Evolutionary conservation across 345 rosid genomes (phyloP), one percentile per base, ranked within the genome.

Genomic region (Excoecaria cochinchinensis): DNA sequence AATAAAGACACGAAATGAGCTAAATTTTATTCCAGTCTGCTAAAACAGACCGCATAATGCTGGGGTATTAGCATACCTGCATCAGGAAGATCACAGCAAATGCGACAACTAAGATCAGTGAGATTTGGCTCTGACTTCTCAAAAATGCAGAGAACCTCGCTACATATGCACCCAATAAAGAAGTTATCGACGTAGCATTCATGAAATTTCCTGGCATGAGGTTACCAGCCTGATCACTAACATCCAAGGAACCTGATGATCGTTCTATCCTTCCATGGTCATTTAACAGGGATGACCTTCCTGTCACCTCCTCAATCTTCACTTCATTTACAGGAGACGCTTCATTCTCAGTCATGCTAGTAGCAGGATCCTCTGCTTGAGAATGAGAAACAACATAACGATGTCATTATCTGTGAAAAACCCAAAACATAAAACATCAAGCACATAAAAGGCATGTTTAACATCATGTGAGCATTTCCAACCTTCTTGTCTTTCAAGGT

Each of bases 41-140:
- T 31, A 31, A 31, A 51, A 47, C 36, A 15, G 17, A 51, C 60
- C 13, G 66, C 42, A 56, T 14, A 59, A 53, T 48, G 38, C 39
- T 31, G 46, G 25, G 65, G 51, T 48, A 6, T 6, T 5, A 24
- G 11, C 76, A n/a, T 86, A 95, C 97, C 97, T 95, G 98, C 97
- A 95, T 89, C 82, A 89, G 89, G 83, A 91, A 73, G 77, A 93
- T 87, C 82, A 91, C 90, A 2, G 78, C 84, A 80, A 93, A 91
- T 13, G 91, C 93, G 67, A 88, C 74, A 40, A 78, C 84, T 69
- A 90, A 76, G 67, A 91, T 83, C 55, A 85, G 87, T 59, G 89
- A 83, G 81, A 87, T 73, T 70, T 82, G 85, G 77, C 90, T 85
- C 71, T 86, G 95, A 52, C 84, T 84, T 73, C 73, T 85, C 72